phyloP scores from a whole-genome alignment of 2,329 filamentous ascomycete species.

The Paecilomyces sp. region DNA sequence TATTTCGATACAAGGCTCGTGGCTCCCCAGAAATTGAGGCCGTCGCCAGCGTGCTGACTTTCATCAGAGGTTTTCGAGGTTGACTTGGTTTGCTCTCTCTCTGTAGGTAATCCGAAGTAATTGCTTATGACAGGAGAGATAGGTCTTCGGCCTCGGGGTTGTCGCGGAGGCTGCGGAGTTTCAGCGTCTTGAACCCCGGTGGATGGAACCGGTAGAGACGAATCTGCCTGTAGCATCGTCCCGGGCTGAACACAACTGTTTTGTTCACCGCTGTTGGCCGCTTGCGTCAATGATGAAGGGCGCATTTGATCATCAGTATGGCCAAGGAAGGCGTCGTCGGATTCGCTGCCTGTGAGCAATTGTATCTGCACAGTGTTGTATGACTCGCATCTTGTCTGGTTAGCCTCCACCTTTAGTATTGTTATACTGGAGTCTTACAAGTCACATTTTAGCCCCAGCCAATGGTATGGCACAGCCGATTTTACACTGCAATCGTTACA shows the following conservation, averaged over 20 bases:
- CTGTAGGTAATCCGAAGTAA: constrained; percentile 36
- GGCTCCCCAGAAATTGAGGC: constrained; percentile 52
- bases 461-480: constrained; percentile 82
- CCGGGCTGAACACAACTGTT: not conserved
- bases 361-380: constrained; percentile 41
- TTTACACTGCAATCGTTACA: constrained; percentile 94
- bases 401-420: constrained; percentile 3
- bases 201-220: constrained; percentile 4
- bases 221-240: constrained; percentile 14
- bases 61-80: constrained; percentile 20
- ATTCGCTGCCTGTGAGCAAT: constrained; percentile 26
- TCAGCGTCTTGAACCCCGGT: constrained; percentile 15
- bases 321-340: constrained; percentile 16
- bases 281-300: constrained; percentile 1
- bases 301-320: constrained; percentile 11
- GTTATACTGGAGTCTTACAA: constrained; percentile 30
- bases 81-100: constrained; percentile 21
- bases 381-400: constrained; percentile 33
- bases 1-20: constrained; percentile 36
- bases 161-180: constrained; percentile 26
- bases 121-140: constrained; percentile 38
- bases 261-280: not conserved
- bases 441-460: constrained; percentile 84
- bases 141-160: constrained; percentile 27
- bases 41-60: constrained; percentile 46